Evolutionary conservation across 805 yeast genomes (phyloP).

Genomic region (Scheffersomyces spartinae): DNA sequence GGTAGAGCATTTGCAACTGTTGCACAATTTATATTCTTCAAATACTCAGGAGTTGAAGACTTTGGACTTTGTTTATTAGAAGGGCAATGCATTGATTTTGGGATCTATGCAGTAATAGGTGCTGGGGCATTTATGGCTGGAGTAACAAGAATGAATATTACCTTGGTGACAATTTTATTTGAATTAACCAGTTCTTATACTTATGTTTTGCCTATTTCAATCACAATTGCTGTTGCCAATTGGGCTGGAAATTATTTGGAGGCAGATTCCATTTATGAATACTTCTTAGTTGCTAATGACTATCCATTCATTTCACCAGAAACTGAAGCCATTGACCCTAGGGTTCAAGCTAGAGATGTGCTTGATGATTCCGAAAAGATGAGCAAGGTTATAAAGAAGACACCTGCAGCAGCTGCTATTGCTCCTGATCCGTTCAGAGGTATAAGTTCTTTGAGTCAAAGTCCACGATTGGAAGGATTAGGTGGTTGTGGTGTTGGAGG

Average conservation of each 20-base stretch:
- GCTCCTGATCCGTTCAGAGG: conserved; percentile 2
- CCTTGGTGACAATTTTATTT: conserved; percentile 38
- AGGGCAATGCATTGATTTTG: conserved; percentile 30
- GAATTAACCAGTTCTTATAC: conserved; percentile 47
- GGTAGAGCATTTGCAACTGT: conserved; percentile 38
- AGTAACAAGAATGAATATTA: conserved; percentile 42
- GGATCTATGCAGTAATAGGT: conserved; percentile 42
- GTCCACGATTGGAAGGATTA: neutral
- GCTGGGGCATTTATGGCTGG: conserved; percentile 52
- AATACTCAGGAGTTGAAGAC: conserved; percentile 1
- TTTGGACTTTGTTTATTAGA: conserved; percentile 4
- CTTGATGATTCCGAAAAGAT: conserved; percentile 12
- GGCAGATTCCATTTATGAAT: conserved; percentile 39
- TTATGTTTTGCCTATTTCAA: conserved; percentile 45
- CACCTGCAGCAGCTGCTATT: neutral
- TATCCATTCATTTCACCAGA: conserved; percentile 42
- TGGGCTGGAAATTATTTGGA: conserved; percentile 45
- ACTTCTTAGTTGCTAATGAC: conserved; percentile 33
- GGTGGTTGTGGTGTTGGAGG: neutral
- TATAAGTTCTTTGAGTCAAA: conserved; percentile 5
- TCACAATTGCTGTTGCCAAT: conserved; percentile 44
- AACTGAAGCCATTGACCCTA: conserved; percentile 22
- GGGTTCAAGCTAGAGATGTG: conserved; percentile 20
- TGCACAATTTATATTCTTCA: conserved; percentile 25
- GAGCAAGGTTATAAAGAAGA: conserved; percentile 1